Base-by-base conservation (phyloP, 129 eudicot species). In the Arctium minus region DNA sequence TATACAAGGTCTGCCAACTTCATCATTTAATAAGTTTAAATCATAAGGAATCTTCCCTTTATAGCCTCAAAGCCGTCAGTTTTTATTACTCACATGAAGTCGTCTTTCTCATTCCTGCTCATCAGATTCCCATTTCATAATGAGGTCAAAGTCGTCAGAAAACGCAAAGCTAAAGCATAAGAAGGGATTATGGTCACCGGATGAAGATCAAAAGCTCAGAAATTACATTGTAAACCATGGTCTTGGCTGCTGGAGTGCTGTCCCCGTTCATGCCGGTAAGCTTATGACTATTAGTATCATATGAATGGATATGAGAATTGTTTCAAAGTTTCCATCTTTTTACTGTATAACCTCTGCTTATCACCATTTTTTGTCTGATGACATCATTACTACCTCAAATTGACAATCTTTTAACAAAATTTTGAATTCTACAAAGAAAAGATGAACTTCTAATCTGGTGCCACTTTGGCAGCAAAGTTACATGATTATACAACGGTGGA, bases 131-230 rank as follows among this genome's bases (percentile, higher is more conserved):
- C 12, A 29, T 46, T 68, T 69, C 72, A 53, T 35, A 86, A 93
- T 90, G 93, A 89, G 80, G 80, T 86, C 68, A 22, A 93, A 89
- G 84, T 31, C 85, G 72, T 36, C 44, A 12, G 88, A 90, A 17
- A 91, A 87, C 75, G 72, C 85, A 72, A 90, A 85, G 77, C 65
- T 76, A 74, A 94, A 90, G 88, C 88, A 89, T 86, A 94, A 84
- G 86, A 94, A 85, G 84, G 98, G 98, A 1, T 84, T 94, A 80
- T 94, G 98, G 97, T 94, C 98, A 44, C 98, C 97, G 0, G 93
- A 90, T 50, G 98, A 94, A 82, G 98, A 94, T 75, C 88, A 88
- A 76, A 94, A 88, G 89, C 95, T 94, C 72, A 92, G 81, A 79
- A 78, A 87, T 77, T 92, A 90, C 83, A 86, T 94, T 86, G 18